Evolutionary conservation across 768 basidiomycete genomes (phyloP).

Genomic region (Cytidiella melzeri): DNA sequence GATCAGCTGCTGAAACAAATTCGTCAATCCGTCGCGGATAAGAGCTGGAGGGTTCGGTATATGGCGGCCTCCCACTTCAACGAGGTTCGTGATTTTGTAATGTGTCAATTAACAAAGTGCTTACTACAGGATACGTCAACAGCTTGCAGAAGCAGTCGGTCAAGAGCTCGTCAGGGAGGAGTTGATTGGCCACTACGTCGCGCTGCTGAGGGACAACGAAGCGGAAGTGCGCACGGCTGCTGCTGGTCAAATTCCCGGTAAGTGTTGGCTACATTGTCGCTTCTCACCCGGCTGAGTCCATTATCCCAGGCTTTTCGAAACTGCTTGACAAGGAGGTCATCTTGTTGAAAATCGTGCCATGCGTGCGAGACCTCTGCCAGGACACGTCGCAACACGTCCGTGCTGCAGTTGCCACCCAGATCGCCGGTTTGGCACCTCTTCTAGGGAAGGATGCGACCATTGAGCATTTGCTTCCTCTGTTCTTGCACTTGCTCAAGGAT

Average conservation of each 20-base stretch:
- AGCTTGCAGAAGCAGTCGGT: slow-evolving; percentile 92
- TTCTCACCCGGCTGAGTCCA: slow-evolving; percentile 13
- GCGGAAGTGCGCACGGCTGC: slow-evolving; percentile 97
- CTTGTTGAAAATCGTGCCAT: slow-evolving; percentile 87
- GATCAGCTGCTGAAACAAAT: slow-evolving; percentile 85
- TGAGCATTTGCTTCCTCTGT: slow-evolving; percentile 93
- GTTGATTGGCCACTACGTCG: slow-evolving; percentile 87
- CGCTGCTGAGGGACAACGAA: slow-evolving; percentile 95
- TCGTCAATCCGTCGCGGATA: slow-evolving; percentile 83
- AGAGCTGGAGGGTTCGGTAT: slow-evolving; percentile 98
- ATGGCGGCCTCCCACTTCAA: slow-evolving; percentile 99
- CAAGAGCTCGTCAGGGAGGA: slow-evolving; percentile 89
- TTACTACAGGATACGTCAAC: neutral
- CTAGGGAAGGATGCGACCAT: slow-evolving; percentile 91
- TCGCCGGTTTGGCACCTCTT: slow-evolving; percentile 92
- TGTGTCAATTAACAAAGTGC: neutral
- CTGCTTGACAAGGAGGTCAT: slow-evolving; percentile 92
- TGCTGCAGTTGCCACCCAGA: slow-evolving; percentile 92
- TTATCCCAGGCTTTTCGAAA: slow-evolving; percentile 80
- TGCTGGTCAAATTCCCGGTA: slow-evolving; percentile 95
- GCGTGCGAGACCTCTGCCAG: slow-evolving; percentile 88
- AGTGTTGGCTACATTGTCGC: slow-evolving; percentile 12
- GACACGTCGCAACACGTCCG: slow-evolving; percentile 96
- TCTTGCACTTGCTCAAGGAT: slow-evolving; percentile 94
- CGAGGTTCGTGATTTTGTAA: slow-evolving; percentile 45